Conservation (phyloP, 345 rosid species). For the Bruguiera gymnorhiza region DNA sequence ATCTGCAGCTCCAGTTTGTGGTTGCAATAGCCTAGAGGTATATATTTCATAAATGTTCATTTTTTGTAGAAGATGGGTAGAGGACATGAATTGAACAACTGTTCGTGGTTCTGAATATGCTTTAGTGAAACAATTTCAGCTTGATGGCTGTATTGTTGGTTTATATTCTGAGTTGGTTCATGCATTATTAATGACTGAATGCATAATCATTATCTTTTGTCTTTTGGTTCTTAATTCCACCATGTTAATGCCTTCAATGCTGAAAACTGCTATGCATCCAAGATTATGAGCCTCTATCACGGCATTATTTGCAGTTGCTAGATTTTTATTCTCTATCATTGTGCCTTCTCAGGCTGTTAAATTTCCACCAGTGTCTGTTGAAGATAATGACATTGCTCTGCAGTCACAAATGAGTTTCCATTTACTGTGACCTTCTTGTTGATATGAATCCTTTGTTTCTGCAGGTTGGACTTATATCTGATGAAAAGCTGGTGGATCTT, state of each 20-base stretch:
- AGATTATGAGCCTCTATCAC: background rate
- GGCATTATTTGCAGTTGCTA: background rate
- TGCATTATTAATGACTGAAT: background rate
- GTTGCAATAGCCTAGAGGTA: too few relatives aligned
- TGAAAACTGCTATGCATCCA: background rate
- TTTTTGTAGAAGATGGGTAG: too few relatives aligned
- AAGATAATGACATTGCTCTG: background rate
- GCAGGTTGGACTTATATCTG: slow-evolving; percentile 94
- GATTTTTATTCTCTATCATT: background rate
- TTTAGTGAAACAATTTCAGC: too few relatives aligned
- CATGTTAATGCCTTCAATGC: background rate
- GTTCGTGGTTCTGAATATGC: too few relatives aligned
- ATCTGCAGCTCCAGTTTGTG: too few relatives aligned
- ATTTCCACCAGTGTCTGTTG: background rate
- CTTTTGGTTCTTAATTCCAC: background rate
- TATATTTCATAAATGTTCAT: too few relatives aligned
- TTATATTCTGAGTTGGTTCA: background rate
- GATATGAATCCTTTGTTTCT: slow-evolving; percentile 8
- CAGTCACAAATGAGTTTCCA: background rate
- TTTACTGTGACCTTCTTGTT: background rate
- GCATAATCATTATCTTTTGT: background rate
- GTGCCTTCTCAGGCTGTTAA: background rate
- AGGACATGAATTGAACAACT: too few relatives aligned
- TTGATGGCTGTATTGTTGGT: too few relatives aligned
- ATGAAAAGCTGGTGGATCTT: slow-evolving; percentile 96